Conservation (phyloP, 257 asterid genomes). For the Jaltomata sinuosa region DNA sequence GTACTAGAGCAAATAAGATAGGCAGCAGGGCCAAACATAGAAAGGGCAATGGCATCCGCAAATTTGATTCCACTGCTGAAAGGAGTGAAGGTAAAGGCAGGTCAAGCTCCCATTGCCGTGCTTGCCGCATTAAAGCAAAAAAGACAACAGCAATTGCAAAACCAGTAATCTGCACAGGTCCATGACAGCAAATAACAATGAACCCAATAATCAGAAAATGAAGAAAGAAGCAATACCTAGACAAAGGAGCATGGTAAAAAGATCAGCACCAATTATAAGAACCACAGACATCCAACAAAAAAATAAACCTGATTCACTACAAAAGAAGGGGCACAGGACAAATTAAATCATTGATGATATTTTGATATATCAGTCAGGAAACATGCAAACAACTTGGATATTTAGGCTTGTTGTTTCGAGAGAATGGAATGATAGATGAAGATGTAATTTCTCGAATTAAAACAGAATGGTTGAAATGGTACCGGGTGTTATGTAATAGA, state of each 20-base stretch:
- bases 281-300: neutral
- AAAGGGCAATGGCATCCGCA: slow-evolving; percentile 59
- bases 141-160: slow-evolving; percentile 66
- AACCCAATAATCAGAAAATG: slow-evolving; percentile 3
- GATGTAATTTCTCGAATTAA: neutral
- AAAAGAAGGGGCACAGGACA: neutral
- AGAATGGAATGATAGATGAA: neutral
- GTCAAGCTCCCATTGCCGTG: slow-evolving; percentile 80
- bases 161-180: slow-evolving; percentile 61
- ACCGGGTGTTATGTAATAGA: neutral
- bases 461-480: neutral
- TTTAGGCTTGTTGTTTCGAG: neutral
- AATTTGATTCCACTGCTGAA: slow-evolving; percentile 78
- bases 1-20: slow-evolving; percentile 36
- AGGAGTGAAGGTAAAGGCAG: slow-evolving; percentile 75
- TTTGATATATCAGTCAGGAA: neutral
- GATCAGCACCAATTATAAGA: neutral
- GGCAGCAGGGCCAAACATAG: slow-evolving; percentile 51
- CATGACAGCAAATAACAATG: slow-evolving; percentile 20
- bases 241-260: neutral
- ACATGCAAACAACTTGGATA: neutral
- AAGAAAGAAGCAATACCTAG: neutral
- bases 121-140: slow-evolving; percentile 92
- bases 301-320: neutral
- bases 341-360: neutral